Evolutionary conservation across 129 eudicot genomes (phyloP).

Genomic region (Flaveria linearis): DNA sequence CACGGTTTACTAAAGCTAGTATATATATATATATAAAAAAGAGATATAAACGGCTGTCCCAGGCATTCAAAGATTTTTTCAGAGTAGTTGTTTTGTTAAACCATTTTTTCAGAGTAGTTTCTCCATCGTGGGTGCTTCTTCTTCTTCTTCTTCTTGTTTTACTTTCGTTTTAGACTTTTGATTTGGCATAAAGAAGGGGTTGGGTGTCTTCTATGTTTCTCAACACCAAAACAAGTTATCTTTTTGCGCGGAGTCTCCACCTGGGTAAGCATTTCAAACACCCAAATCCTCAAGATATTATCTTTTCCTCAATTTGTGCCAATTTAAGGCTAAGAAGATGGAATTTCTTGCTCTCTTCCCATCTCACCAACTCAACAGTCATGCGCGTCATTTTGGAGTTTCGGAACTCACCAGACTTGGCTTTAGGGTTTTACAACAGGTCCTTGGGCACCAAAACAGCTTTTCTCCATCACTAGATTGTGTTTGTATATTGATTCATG

Average conservation of each 20-base stretch:
- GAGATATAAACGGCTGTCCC: too few species aligned
- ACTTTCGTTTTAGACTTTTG: too few species aligned
- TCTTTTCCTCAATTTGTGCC: constrained; percentile 52
- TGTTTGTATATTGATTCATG: constrained; percentile 45
- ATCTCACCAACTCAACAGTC: constrained; percentile 44
- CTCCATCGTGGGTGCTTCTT: too few species aligned
- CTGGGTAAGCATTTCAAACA: constrained; percentile 44
- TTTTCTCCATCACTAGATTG: constrained; percentile 36
- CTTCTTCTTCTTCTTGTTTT: too few species aligned
- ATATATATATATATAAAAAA: too few species aligned
- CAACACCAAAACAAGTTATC: constrained; percentile 34
- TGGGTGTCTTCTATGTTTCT: constrained; percentile 42
- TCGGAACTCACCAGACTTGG: constrained; percentile 50
- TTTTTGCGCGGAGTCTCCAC: constrained; percentile 50
- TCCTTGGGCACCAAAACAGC: constrained; percentile 24
- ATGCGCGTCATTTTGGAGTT: constrained; percentile 54
- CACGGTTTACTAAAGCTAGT: too few species aligned
- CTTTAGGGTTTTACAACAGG: constrained; percentile 47
- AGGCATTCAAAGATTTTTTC: too few species aligned
- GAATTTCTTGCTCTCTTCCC: constrained; percentile 44
- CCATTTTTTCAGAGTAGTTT: too few species aligned
- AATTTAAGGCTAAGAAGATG: constrained; percentile 62
- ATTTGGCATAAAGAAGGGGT: too few species aligned
- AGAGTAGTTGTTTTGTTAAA: too few species aligned
- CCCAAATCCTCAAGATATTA: constrained; percentile 56